These are phyloP conservation scores for Rubroboletus pulcherrimus DNA, from an alignment of 768 basidiomycete species.

Conservation along the genomic window DNA sequence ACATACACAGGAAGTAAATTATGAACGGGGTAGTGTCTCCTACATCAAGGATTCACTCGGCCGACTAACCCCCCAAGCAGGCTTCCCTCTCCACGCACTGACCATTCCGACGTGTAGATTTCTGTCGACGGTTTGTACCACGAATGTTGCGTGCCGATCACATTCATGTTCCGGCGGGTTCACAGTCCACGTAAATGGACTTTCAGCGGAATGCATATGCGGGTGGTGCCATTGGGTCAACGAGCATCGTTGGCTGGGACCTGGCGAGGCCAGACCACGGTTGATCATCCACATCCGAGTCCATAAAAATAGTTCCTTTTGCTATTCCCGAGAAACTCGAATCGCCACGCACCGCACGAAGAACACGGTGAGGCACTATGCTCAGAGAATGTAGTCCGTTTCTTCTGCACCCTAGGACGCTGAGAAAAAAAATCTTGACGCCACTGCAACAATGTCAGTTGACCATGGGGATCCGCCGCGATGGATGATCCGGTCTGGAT, in stretches of 20 bases:
- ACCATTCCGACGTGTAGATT: background rate
- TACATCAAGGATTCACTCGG: background rate
- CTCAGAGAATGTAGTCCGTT: too few relatives aligned
- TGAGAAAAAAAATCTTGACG: too few relatives aligned
- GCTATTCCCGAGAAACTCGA: background rate
- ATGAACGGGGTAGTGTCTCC: background rate
- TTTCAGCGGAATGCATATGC: background rate
- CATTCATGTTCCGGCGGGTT: background rate
- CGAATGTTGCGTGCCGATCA: background rate
- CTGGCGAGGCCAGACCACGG: background rate
- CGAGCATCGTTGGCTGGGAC: background rate
- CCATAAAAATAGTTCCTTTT: background rate
- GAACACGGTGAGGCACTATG: background rate
- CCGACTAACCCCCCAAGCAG: background rate
- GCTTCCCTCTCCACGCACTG: background rate
- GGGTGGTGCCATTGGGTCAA: background rate
- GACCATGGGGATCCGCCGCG: background rate
- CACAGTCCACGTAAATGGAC: background rate
- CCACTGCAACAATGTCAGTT: background rate
- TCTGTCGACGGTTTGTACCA: background rate
- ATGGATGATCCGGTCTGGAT: background rate
- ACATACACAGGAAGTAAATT: background rate
- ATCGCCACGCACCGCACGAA: background rate
- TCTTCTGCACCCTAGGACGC: too few relatives aligned
- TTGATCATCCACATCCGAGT: background rate